Evolutionary conservation across 179 eudicot species (phyloP).

Genomic region (Beta lomatogona): DNA sequence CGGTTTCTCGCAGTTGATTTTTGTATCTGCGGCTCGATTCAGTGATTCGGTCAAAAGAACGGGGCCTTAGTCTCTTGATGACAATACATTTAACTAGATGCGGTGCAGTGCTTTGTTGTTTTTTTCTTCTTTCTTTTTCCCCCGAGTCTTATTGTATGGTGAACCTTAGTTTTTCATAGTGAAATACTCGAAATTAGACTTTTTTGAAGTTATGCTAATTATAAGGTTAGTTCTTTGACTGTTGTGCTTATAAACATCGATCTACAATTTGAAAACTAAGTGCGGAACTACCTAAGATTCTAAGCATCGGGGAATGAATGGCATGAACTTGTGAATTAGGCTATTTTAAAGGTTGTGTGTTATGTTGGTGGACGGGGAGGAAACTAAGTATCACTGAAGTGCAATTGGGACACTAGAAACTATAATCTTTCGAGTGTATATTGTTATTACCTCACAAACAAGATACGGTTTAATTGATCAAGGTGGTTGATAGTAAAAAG

Average conservation of each 20-base stretch:
- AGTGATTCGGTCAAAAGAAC: too few species aligned
- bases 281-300: neutral
- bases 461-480: neutral
- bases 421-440: neutral
- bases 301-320: neutral
- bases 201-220: neutral
- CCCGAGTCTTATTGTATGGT: too few species aligned
- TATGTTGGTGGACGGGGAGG: conserved; percentile 6
- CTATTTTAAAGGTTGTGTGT: neutral
- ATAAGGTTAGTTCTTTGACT: too few species aligned
- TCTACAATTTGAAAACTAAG: neutral
- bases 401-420: neutral
- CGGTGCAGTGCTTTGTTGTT: neutral
- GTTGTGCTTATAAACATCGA: neutral
- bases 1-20: too few species aligned
- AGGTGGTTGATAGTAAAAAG: neutral
- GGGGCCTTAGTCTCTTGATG: neutral
- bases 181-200: neutral
- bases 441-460: neutral
- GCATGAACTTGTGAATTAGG: neutral
- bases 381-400: neutral
- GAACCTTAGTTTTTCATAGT: neutral
- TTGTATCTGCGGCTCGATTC: too few species aligned
- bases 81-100: neutral
- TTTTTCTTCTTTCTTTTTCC: neutral